These are phyloP conservation scores for Tuber microsphaerosporum DNA, from an alignment of 495 filamentous ascomycete species.

Conservation along the genomic window DNA sequence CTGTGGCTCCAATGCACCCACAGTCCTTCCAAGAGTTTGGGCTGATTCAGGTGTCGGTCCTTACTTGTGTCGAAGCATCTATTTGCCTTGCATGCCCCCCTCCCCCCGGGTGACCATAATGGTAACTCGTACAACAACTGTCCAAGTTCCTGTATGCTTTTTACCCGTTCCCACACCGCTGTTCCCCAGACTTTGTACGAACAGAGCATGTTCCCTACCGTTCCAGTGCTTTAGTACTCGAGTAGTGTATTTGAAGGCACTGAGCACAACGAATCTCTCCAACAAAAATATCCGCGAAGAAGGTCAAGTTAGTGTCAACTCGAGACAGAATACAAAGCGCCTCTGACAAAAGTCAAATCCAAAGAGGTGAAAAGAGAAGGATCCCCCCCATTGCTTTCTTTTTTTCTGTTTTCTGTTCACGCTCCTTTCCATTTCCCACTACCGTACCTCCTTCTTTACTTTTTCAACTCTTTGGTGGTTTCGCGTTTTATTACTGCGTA, in stretches of 20 bases:
- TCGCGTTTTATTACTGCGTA: conserved; percentile 28
- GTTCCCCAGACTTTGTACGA: conserved; percentile 1
- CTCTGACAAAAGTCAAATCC: conserved; percentile 25
- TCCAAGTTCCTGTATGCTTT: neutral
- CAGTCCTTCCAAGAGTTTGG: neutral
- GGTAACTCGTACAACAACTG: neutral
- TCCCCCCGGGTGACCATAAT: neutral
- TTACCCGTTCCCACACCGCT: neutral
- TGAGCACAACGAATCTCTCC: conserved; percentile 9
- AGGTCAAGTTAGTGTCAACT: neutral
- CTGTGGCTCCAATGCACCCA: neutral
- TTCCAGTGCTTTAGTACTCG: conserved; percentile 2
- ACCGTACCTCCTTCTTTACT: conserved; percentile 21
- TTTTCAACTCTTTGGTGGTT: conserved; percentile 16
- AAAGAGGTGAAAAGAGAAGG: conserved; percentile 14
- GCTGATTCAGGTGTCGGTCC: neutral
- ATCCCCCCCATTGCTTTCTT: conserved; percentile 29
- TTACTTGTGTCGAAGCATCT: neutral
- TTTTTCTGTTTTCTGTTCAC: conserved; percentile 13
- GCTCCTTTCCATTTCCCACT: conserved; percentile 19
- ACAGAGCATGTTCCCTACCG: neutral
- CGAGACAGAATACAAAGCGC: conserved; percentile 3
- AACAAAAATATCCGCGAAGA: neutral
- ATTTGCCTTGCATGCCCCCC: neutral
- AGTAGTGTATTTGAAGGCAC: neutral